phyloP scores from a whole-genome alignment of 352 stramenopile species.

The Pythium dissimile region DNA sequence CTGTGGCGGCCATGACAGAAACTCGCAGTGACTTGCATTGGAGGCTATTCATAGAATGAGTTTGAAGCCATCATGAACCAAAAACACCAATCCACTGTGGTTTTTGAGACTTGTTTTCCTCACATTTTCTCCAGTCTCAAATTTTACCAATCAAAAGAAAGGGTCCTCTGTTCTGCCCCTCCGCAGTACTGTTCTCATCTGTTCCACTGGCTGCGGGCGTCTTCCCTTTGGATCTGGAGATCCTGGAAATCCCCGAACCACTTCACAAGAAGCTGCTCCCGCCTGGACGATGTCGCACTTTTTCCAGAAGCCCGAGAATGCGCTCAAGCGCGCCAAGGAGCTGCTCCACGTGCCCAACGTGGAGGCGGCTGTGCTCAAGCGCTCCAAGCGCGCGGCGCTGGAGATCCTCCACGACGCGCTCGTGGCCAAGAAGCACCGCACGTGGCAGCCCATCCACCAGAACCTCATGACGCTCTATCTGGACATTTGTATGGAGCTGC shows the following conservation, averaged over 20 bases:
- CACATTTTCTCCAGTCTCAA: too few species aligned
- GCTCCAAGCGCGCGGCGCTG: constrained; percentile 77
- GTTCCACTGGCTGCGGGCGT: too few species aligned
- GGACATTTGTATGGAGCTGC: constrained; percentile 95
- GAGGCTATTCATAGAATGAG: too few species aligned
- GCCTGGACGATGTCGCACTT: constrained; percentile 66
- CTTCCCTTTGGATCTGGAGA: too few species aligned
- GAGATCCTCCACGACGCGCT: constrained; percentile 94
- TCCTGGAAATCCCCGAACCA: not conserved
- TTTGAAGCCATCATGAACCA: too few species aligned
- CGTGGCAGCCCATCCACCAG: constrained; percentile 96
- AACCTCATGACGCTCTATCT: constrained; percentile 97
- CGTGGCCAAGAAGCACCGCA: constrained; percentile 93
- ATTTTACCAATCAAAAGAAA: too few species aligned
- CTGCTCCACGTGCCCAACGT: constrained; percentile 73
- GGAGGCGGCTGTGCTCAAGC: constrained; percentile 64
- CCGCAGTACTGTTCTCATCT: too few species aligned
- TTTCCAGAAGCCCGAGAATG: constrained; percentile 91
- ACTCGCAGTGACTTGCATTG: too few species aligned
- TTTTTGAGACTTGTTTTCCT: too few species aligned
- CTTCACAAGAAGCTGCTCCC: not conserved
- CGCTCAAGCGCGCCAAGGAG: constrained; percentile 89
- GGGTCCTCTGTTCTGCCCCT: too few species aligned
- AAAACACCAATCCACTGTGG: too few species aligned
- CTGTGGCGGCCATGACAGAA: too few species aligned